Evolutionary conservation across 2,329 filamentous ascomycete species (phyloP).

Genomic region (Hypoxylon sp.): DNA sequence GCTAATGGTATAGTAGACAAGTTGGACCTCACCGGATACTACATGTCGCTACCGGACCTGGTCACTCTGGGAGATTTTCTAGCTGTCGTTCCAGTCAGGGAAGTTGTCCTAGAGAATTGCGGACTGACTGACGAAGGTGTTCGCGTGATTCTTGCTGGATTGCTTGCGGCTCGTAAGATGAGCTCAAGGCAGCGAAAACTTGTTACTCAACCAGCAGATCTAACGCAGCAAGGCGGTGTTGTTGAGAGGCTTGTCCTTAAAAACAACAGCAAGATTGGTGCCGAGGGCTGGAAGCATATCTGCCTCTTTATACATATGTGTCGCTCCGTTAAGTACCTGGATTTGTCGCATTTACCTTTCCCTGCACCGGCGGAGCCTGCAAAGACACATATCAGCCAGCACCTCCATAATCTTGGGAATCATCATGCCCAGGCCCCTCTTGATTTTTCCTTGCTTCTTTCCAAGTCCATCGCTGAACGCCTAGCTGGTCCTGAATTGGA

Average conservation of each 20-base stretch:
- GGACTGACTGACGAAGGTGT: constrained; percentile 88
- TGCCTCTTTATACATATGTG: constrained; percentile 92
- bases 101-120: constrained; percentile 87
- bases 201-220: constrained; percentile 52
- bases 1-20: constrained; percentile 80
- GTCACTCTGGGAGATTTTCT: constrained; percentile 93
- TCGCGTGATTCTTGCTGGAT: constrained; percentile 84
- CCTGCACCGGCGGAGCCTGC: constrained; percentile 57
- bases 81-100: constrained; percentile 89
- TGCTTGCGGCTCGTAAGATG: constrained; percentile 81
- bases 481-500: constrained; percentile 81
- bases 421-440: constrained; percentile 50
- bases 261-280: constrained; percentile 92
- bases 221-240: constrained; percentile 72
- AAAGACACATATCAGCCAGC: constrained; percentile 43
- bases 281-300: constrained; percentile 91
- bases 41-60: constrained; percentile 84
- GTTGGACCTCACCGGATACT: constrained; percentile 86
- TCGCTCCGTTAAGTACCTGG: constrained; percentile 84
- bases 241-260: constrained; percentile 90
- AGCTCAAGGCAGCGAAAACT: constrained; percentile 65
- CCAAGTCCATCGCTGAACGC: constrained; percentile 80
- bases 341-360: constrained; percentile 87
- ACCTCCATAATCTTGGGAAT: constrained; percentile 48
- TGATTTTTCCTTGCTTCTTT: constrained; percentile 74